Percentiles rank a stretch among this genome's conserved stretches.
Conservation (phyloP, 176 grass and related monocot species). For the Bothriochloa decipiens region DNA sequence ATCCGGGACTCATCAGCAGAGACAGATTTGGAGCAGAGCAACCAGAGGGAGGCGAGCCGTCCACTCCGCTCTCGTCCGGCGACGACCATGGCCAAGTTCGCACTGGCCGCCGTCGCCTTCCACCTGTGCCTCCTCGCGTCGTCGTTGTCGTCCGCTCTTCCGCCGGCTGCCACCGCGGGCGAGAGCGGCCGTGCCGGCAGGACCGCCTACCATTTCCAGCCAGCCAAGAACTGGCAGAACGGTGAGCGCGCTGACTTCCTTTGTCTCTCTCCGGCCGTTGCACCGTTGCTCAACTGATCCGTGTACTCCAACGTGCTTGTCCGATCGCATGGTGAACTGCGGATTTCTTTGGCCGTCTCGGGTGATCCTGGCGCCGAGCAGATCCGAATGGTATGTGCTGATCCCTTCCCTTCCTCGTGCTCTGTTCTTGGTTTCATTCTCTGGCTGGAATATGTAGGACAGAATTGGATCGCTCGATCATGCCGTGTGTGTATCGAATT, state of each 20-base stretch:
- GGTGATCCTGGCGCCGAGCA: conserved; percentile 27
- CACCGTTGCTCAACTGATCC: background rate
- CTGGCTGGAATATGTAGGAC: background rate
- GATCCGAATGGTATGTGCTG: conserved; percentile 78
- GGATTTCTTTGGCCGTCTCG: background rate
- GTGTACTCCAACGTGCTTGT: background rate
- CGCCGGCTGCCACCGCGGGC: background rate
- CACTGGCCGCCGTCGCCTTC: conserved; percentile 20
- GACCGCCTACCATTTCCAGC: conserved; percentile 93
- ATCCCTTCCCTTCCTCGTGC: too few species aligned
- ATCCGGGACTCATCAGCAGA: too few species aligned
- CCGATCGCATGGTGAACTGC: background rate
- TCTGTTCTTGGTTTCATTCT: background rate
- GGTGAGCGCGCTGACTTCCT: conserved; percentile 31
- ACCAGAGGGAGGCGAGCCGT: background rate
- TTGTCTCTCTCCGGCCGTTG: background rate
- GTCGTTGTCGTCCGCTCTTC: background rate
- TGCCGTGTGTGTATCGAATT: background rate
- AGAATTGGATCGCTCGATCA: background rate
- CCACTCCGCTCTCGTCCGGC: background rate
- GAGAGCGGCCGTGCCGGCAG: conserved; percentile 23
- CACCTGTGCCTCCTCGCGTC: conserved; percentile 5
- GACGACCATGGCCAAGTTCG: conserved; percentile 32
- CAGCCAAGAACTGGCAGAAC: conserved; percentile 82
- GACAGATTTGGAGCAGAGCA: background rate